phyloP scores from a whole-genome alignment of 805 yeast species.

The Metschnikowia gelsemii region DNA sequence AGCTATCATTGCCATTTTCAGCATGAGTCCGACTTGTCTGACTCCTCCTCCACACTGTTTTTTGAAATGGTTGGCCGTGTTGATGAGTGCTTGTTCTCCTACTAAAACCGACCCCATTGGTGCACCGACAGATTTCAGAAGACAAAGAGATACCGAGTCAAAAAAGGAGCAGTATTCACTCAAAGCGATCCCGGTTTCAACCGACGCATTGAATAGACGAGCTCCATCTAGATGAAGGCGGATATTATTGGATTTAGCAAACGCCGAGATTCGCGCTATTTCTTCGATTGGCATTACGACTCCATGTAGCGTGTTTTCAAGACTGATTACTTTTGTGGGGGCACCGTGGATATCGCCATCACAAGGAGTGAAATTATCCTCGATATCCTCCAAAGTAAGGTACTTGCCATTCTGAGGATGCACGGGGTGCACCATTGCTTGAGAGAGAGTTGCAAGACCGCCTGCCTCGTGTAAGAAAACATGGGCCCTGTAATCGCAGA shows the following conservation, averaged over 20 bases:
- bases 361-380: constrained; percentile 58
- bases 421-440: constrained; percentile 88
- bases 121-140: constrained; percentile 89
- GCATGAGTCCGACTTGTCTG: constrained; percentile 80
- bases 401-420: constrained; percentile 72
- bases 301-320: constrained; percentile 90
- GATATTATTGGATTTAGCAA: constrained; percentile 60
- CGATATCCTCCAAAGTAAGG: constrained; percentile 77
- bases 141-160: constrained; percentile 86
- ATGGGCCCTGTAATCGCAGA: constrained; percentile 87
- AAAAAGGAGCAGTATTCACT: constrained; percentile 71
- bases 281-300: constrained; percentile 78
- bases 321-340: constrained; percentile 78
- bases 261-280: constrained; percentile 63
- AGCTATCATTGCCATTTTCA: constrained; percentile 79
- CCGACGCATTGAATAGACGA: constrained; percentile 89
- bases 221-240: constrained; percentile 90
- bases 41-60: constrained; percentile 95
- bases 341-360: constrained; percentile 86
- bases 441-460: constrained; percentile 84
- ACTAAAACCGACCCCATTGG: constrained; percentile 90
- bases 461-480: constrained; percentile 85
- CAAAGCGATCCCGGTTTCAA: constrained; percentile 66
- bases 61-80: constrained; percentile 78
- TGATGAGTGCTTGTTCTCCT: constrained; percentile 57